Conservation (phyloP, 2,329 filamentous ascomycete genomes). For the Nemania diffusa region DNA sequence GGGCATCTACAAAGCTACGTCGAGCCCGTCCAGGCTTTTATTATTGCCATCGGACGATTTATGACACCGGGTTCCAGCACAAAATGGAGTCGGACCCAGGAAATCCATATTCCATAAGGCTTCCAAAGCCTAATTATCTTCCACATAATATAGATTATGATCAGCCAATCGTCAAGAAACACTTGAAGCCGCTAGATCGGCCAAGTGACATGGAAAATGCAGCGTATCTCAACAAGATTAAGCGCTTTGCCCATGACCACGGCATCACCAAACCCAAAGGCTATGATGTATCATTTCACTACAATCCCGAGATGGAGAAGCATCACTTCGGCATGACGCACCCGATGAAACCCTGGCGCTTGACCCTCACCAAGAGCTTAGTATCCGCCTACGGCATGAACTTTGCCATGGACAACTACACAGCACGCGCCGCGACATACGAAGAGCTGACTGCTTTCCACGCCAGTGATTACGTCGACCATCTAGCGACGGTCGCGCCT, state of each 20-base stretch:
- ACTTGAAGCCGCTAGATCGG: slow-evolving; percentile 60
- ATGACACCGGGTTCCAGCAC: slow-evolving; percentile 6
- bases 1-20: slow-evolving; percentile 1
- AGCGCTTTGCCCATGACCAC: slow-evolving; percentile 66
- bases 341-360: slow-evolving; percentile 98
- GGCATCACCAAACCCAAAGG: slow-evolving; percentile 83
- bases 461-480: slow-evolving; percentile 88
- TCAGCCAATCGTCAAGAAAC: slow-evolving; percentile 63
- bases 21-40: background rate
- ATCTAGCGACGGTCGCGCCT: slow-evolving; percentile 77
- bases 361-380: slow-evolving; percentile 94
- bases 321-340: slow-evolving; percentile 98
- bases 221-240: slow-evolving; percentile 67
- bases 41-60: background rate
- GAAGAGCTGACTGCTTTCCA: slow-evolving; percentile 92
- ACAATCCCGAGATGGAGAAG: slow-evolving; percentile 92
- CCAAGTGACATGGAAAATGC: slow-evolving; percentile 66
- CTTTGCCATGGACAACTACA: slow-evolving; percentile 94
- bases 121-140: slow-evolving; percentile 69
- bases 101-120: slow-evolving; percentile 60
- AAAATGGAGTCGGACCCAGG: slow-evolving; percentile 56
- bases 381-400: slow-evolving; percentile 96
- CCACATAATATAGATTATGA: slow-evolving; percentile 65
- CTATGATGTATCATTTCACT: slow-evolving; percentile 94
- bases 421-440: slow-evolving; percentile 83